Base-by-base conservation (phyloP, 768 basidiomycete species). In the Auricularia sp. region DNA sequence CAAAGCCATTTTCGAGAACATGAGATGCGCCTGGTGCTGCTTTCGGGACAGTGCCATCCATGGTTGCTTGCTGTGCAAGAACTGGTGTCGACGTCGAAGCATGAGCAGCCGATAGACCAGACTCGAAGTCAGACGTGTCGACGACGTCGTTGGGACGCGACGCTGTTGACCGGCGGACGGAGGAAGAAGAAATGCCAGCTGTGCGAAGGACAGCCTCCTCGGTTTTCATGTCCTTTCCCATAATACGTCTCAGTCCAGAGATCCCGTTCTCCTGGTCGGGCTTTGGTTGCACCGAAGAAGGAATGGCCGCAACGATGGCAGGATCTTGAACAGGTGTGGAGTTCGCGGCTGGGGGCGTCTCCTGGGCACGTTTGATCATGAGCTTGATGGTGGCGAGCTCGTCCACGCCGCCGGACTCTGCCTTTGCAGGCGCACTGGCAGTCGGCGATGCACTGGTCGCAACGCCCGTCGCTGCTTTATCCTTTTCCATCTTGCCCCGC, bases 311-410 rank as follows among this genome's bases (percentile, higher is more conserved):
- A 12, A 29, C 36, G n/a, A 62, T 34, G 1, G 64, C 66, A n/a
- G 58, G 60, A n/a, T 64, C 62, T 34, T 65, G 60, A 18, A 29
- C 10, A 23, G 12, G 16, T 6, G 53, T 36, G 33, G 60, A 7
- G n/a, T 62, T 51, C 12, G 44, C 44, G 3, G 58, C 33, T 39
- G 61, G 53, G 34, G 61, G 64, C 58, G 79, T 80, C 64, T 80
- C 77, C 66, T 89, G 85, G 69, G 90, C 89, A 66, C 83, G 79
- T 73, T 89, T 90, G 87, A 93, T 92, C 77, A 91, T 78, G 69
- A 91, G 68, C 68, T 87, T 88, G 81, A 93, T 91, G 43, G 89
- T 74, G 66, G 91, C 90, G 33, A 93, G 91, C 75, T 93, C 91
- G 71, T 93, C 90, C 65, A 93, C 73, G 14, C 77, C 81, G 51